Evolutionary conservation across 352 stramenopile species (phyloP), one percentile per base, ranked within the genome.

Genomic region (Phytophthora colocasiae): DNA sequence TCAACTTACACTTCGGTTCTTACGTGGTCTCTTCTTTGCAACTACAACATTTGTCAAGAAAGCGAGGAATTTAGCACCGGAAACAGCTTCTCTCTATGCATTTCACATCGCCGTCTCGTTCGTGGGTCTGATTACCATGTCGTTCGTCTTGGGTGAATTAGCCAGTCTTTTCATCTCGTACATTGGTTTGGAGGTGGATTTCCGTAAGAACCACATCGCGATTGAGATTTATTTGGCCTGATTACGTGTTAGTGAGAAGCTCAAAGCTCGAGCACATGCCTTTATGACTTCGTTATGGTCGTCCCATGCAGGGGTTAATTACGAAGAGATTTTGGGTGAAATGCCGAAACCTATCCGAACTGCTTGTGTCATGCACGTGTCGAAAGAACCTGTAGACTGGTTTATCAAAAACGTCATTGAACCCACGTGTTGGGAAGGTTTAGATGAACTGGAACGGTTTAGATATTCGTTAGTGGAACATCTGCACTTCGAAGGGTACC

Each of bases 401-500:
- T 85, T 86, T 22, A 59, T 85, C 11, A 54, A 50, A 22, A 77
- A 63, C 11, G 70, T 77, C 3, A 80, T 87, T 9, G 52, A 64
- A 3, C 69, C 77, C 1, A 56, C 81, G 0, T 66, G 53, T 34
- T 65, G 66, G 55, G 69, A 73, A 27, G 46, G 38, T 0, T 7
- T 15, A 1, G 60, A 67, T 38, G 59, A 75, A 38, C 27, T 83
- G 17, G 63, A 78, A 17, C 22, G 63, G 3, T 63, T 82, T 31
- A 48, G 61, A 44, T 48, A 61, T 1, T 66, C 68, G 0, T 62
- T 89, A 8, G 75, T 83, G 1, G 62, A 78, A 29, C 59, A 78
- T 6, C 49, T 92, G 2, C 75, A 76, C n/a, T 90, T 90, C 41
- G 78, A 91, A 51, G 74, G 79, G n/a, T 92, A 87, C 24, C 84